phyloP scores from a whole-genome alignment of 2,329 filamentous ascomycete species.

The Colletotrichum camelliae region DNA sequence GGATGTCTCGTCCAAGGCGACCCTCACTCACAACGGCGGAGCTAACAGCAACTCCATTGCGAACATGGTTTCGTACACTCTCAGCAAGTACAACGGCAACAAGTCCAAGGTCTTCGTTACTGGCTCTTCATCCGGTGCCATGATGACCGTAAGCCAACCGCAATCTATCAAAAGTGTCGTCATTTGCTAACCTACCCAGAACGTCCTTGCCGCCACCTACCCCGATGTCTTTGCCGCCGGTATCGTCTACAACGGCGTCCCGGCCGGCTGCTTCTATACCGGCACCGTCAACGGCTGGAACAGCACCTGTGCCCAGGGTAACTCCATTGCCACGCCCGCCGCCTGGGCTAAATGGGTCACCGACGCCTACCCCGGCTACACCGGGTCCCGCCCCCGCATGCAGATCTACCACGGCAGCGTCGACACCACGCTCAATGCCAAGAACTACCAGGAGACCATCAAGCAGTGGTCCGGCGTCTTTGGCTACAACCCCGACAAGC shows the following conservation, averaged over 20 bases:
- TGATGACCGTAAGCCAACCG: conserved; percentile 18
- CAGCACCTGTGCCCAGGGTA: conserved; percentile 57
- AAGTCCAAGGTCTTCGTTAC: conserved; percentile 53
- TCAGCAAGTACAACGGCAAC: conserved; percentile 54
- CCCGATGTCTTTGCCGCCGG: conserved; percentile 59
- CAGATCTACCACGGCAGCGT: conserved; percentile 63
- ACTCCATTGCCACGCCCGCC: conserved; percentile 44
- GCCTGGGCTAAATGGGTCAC: conserved; percentile 46
- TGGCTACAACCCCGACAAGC: conserved; percentile 38
- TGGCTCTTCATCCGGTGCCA: conserved; percentile 31
- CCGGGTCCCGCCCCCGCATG: conserved; percentile 57
- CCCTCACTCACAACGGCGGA: conserved; percentile 56
- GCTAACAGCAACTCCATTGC: conserved; percentile 56
- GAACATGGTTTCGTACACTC: conserved; percentile 58
- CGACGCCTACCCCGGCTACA: conserved; percentile 56
- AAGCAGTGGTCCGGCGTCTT: conserved; percentile 62
- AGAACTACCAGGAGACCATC: conserved; percentile 63
- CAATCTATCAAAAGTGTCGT: too few species aligned
- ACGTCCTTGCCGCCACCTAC: conserved; percentile 58
- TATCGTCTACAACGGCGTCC: conserved; percentile 56
- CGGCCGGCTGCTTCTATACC: conserved; percentile 58
- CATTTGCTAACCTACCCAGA: conserved; percentile 21
- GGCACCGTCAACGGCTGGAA: conserved; percentile 56
- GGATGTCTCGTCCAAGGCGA: conserved; percentile 60
- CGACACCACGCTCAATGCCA: conserved; percentile 53